A percentile compares a stretch with the other conserved stretches of the same genome.
These are phyloP conservation scores for Metschnikowia peoriensis DNA, from an alignment of 805 yeast genomes.

Conservation along the genomic window DNA sequence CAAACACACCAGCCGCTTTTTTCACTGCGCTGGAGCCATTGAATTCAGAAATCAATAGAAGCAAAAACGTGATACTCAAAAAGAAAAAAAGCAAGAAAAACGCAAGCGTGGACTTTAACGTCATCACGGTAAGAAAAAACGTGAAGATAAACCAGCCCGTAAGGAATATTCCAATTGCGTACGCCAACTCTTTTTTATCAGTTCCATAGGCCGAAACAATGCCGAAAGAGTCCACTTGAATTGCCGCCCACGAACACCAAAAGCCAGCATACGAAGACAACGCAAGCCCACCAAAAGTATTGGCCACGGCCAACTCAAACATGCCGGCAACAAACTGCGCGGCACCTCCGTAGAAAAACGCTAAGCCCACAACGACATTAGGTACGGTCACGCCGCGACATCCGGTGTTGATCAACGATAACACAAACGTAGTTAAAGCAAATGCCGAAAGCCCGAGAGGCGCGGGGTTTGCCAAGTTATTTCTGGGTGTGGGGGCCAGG, in stretches of 20 bases:
- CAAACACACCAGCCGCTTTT: conserved; percentile 44
- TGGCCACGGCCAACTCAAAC: conserved; percentile 74
- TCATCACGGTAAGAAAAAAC: conserved; percentile 39
- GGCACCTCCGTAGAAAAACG: conserved; percentile 71
- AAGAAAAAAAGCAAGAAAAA: conserved; percentile 42
- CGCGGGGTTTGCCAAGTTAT: conserved; percentile 64
- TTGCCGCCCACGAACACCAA: conserved; percentile 75
- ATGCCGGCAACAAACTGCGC: conserved; percentile 71
- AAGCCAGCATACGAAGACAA: conserved; percentile 65
- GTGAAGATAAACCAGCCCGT: conserved; percentile 46
- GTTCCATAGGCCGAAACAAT: conserved; percentile 34
- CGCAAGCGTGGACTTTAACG: conserved; percentile 44
- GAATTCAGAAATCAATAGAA: conserved; percentile 40
- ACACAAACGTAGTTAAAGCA: conserved; percentile 65
- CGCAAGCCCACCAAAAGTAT: conserved; percentile 72
- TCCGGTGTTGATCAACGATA: conserved; percentile 59
- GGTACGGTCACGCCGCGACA: conserved; percentile 67
- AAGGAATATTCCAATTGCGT: conserved; percentile 39
- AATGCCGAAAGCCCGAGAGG: conserved; percentile 73
- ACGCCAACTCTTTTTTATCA: conserved; percentile 23
- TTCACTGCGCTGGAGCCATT: conserved; percentile 28
- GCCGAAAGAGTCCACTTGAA: conserved; percentile 40
- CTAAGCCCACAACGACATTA: conserved; percentile 61
- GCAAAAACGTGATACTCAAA: conserved; percentile 39
- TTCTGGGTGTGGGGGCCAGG: conserved; percentile 42